Evolutionary conservation across 192 early-diverging fungal genomes (phyloP).

Genomic region (Entomortierella lignicola): DNA sequence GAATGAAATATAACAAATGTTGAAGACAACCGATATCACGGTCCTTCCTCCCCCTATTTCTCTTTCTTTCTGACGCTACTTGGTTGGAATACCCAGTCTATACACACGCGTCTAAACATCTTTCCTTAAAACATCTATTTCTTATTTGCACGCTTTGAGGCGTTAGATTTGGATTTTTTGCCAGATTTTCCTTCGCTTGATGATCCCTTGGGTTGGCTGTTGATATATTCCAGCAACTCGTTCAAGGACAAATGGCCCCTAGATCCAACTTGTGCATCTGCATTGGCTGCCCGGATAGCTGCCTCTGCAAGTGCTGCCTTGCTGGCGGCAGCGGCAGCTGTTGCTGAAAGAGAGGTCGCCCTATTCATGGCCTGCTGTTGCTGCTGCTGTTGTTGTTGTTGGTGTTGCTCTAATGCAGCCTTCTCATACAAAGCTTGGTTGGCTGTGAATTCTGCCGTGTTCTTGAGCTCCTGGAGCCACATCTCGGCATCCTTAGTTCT

Average conservation of each 20-base stretch:
- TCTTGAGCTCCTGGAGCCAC: slow-evolving; percentile 73
- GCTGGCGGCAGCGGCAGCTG: slow-evolving; percentile 55
- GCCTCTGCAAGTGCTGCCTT: slow-evolving; percentile 36
- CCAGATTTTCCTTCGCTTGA: slow-evolving; percentile 22
- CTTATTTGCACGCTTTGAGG: slow-evolving; percentile 39
- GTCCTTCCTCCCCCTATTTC: too few species aligned
- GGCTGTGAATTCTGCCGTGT: slow-evolving; percentile 36
- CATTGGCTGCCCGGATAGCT: slow-evolving; percentile 50
- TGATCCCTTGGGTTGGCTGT: slow-evolving; percentile 36
- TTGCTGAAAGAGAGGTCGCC: slow-evolving; percentile 32
- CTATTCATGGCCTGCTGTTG: slow-evolving; percentile 17
- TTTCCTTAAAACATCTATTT: slow-evolving; percentile 8
- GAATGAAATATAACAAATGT: too few species aligned
- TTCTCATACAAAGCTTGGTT: slow-evolving; percentile 46
- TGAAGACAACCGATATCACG: too few species aligned
- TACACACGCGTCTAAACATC: neutral
- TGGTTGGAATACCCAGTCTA: neutral
- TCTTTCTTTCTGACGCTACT: too few species aligned
- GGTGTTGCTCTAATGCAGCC: slow-evolving; percentile 26
- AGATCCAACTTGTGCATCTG: slow-evolving; percentile 50
- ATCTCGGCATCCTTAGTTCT: slow-evolving; percentile 76
- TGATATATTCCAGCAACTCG: slow-evolving; percentile 80
- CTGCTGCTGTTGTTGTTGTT: slow-evolving; percentile 28
- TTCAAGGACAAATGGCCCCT: slow-evolving; percentile 83
- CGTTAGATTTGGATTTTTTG: slow-evolving; percentile 27